Base-by-base conservation (phyloP, 2,329 filamentous ascomycete species). In the Thelonectria blattea region DNA sequence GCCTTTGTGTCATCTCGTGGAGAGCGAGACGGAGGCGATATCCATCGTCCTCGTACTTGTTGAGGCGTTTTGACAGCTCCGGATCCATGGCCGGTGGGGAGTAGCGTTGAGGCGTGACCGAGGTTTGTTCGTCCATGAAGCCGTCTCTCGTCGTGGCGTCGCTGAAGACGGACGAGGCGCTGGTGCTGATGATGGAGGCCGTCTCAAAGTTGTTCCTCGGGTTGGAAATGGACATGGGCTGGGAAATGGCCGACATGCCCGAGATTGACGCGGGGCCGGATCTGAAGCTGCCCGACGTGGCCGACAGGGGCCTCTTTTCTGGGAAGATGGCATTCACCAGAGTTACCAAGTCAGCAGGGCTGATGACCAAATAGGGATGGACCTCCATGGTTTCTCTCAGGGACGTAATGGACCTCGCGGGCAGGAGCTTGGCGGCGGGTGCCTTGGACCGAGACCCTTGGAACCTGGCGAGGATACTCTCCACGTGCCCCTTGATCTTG, bases 261-360 rank as follows among this genome's bases (percentile, higher is more conserved):
- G 79, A 91, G 71, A 82, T 85, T 63, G 82, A 92, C 76, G 79
- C 92, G 50, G 82, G 90, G 71, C 80, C 91, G 68, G 83, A 93
- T 77, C 79, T 84, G 75, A 85, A 82, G 72, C 78, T 89, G 75
- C 80, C 86, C 64, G 79, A 89, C 39, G 85, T 83, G 57, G 80
- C 81, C 1, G 89, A 91, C 37, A 82, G 81, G 2, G 90, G 88
- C 42, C 89, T 81, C 55, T 84, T 83, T 69, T 92, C 89, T 0
- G 93, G 93, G 71, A 93, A 96, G 14, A 97, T 84, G 11, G 90
- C 89, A 74, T 95, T 92, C 64, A 96, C 85, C 68, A 96, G 78
- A 3, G 91, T 93, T 37, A 90, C 81, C 65, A 96, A 80, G 73
- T 97, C 93, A 42, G 90, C 85, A 37, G 91, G 87, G 71, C 90